These are phyloP conservation scores for Epichloe elymi DNA, from an alignment of 2,329 filamentous ascomycete genomes.

Conservation along the genomic window DNA sequence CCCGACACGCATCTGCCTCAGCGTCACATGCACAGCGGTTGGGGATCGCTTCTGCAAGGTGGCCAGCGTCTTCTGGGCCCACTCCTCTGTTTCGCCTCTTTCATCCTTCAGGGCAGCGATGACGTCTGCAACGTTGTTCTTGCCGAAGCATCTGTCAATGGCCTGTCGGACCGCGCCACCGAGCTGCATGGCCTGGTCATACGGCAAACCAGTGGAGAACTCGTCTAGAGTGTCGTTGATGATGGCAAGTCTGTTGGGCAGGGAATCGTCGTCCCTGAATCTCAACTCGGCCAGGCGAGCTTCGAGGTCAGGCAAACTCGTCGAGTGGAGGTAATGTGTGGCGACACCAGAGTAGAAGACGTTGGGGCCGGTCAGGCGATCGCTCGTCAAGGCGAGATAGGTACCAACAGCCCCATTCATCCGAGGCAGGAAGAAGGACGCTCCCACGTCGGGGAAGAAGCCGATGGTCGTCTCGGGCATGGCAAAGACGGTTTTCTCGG, in stretches of 20 bases:
- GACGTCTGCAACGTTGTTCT: conserved; percentile 56
- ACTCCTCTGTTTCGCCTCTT: conserved; percentile 43
- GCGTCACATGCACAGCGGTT: conserved; percentile 71
- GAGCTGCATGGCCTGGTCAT: conserved; percentile 54
- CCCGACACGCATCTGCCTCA: conserved; percentile 70
- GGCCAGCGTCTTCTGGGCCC: conserved; percentile 63
- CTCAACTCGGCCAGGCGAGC: conserved; percentile 75
- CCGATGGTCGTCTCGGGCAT: conserved; percentile 99
- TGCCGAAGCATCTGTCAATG: conserved; percentile 73
- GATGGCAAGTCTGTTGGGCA: conserved; percentile 50
- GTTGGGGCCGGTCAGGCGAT: conserved; percentile 68
- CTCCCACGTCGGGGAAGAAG: conserved; percentile 97
- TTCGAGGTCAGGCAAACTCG: conserved; percentile 68
- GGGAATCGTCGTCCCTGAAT: conserved; percentile 64
- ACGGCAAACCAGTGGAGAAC: conserved; percentile 73
- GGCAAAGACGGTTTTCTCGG: conserved; percentile 87
- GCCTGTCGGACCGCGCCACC: conserved; percentile 59
- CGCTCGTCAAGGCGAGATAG: conserved; percentile 86
- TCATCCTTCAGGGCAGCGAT: conserved; percentile 50
- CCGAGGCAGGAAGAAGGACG: conserved; percentile 85
- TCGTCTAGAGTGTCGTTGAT: conserved; percentile 88
- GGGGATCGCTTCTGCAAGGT: conserved; percentile 72
- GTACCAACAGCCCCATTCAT: conserved; percentile 79
- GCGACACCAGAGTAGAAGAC: conserved; percentile 85
- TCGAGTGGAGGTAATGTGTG: conserved; percentile 93